Evolutionary conservation across 139 green algal genomes (phyloP).

Genomic region (Chlamydomonas urium): DNA sequence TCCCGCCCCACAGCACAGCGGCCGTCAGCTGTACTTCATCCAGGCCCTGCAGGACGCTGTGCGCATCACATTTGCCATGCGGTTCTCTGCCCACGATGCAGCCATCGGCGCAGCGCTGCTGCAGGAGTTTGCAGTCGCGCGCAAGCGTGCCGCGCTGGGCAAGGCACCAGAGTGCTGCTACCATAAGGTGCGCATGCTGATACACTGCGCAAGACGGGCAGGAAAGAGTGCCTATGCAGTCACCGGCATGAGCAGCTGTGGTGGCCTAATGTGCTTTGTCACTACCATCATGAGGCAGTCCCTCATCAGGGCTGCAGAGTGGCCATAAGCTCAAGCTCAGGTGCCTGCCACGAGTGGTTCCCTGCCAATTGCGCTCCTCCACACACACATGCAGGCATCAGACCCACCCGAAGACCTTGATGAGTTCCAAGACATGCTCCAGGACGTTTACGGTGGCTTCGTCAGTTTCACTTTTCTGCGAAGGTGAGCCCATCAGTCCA

Average conservation of each 20-base stretch:
- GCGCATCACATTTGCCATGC: neutral
- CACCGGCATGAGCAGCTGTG: neutral
- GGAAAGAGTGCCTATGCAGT: neutral
- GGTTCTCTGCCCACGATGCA: neutral
- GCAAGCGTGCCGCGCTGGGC: neutral
- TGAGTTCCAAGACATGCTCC: no score
- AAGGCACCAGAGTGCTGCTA: neutral
- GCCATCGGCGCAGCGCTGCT: neutral
- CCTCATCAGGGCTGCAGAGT: no score
- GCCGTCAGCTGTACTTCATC: neutral
- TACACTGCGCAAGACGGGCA: neutral
- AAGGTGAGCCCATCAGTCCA: neutral
- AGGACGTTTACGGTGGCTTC: no score
- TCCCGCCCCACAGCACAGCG: neutral
- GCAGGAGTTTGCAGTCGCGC: neutral
- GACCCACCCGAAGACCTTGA: neutral
- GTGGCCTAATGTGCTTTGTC: neutral
- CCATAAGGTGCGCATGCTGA: neutral
- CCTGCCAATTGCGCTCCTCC: no score
- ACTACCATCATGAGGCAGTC: no score
- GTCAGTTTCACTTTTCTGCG: neutral
- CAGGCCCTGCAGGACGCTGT: neutral
- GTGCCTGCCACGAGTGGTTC: no score
- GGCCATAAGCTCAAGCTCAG: no score
- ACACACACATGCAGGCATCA: neutral